Evolutionary conservation across 2,329 filamentous ascomycete genomes (phyloP).

Genomic region (Bipolaris bicolor): DNA sequence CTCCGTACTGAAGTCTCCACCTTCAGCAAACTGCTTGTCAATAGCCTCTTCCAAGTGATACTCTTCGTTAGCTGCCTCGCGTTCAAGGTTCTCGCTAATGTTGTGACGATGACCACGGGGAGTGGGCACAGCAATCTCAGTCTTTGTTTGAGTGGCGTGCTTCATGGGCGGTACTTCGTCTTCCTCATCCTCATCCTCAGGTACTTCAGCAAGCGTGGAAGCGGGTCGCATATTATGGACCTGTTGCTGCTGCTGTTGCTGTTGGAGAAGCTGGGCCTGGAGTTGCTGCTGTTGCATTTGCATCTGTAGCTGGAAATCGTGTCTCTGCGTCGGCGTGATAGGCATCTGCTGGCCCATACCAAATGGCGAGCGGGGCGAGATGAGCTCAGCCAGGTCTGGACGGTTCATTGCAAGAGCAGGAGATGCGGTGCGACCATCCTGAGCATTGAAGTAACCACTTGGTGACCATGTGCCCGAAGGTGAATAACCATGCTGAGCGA

Average conservation of each 20-base stretch:
- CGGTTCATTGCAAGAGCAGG: conserved; percentile 48
- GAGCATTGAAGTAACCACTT: conserved; percentile 45
- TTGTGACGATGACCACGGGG: conserved; percentile 71
- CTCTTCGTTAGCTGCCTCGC: conserved; percentile 83
- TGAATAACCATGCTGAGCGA: conserved; percentile 67
- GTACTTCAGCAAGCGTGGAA: conserved; percentile 69
- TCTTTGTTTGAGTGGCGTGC: conserved; percentile 46
- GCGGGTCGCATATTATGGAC: conserved; percentile 54
- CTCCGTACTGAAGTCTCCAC: conserved; percentile 70
- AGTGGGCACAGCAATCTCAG: conserved; percentile 65
- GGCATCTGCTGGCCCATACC: conserved; percentile 56
- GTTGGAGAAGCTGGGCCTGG: conserved; percentile 57
- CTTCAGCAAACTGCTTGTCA: conserved; percentile 77
- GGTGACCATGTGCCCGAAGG: conserved; percentile 54
- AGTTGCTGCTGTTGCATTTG: conserved; percentile 60
- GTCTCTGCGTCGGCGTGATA: conserved; percentile 43
- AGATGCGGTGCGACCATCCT: conserved; percentile 52
- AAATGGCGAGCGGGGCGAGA: conserved; percentile 67
- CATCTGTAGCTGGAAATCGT: conserved; percentile 53
- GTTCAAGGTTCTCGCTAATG: conserved; percentile 77
- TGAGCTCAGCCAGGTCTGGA: conserved; percentile 45
- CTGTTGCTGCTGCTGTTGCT: conserved; percentile 51
- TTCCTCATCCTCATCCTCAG: conserved; percentile 74
- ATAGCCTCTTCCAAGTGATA: conserved; percentile 84
- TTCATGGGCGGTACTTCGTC: conserved; percentile 49